phyloP scores from a whole-genome alignment of 2,329 filamentous ascomycete species.

The Phialocephala sp. region DNA sequence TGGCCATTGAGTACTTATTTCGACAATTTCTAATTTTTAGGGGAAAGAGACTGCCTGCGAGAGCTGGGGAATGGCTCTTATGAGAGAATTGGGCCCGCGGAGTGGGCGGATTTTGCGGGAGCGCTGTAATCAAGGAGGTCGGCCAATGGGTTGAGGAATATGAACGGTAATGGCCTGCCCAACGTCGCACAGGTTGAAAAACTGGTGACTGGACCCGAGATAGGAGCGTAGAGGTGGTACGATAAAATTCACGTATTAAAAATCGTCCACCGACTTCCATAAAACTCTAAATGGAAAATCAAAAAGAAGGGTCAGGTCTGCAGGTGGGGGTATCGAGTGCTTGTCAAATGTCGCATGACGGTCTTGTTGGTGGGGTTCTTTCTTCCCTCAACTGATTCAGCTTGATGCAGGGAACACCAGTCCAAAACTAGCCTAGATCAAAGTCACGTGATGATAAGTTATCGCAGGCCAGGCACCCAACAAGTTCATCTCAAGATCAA shows the following conservation, averaged over 20 bases:
- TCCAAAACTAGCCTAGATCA: not conserved
- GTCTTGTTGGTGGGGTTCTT: slow-evolving; percentile 6
- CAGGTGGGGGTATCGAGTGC: not conserved
- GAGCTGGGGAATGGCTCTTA: not conserved
- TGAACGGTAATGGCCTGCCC: not conserved
- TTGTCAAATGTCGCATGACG: not conserved
- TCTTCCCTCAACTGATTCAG: not conserved
- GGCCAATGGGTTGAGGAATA: not conserved
- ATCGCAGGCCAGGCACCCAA: not conserved
- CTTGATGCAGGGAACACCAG: not conserved
- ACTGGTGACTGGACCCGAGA: not conserved
- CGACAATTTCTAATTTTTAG: not conserved
- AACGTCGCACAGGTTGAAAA: not conserved
- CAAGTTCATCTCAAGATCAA: not conserved
- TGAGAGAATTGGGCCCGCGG: not conserved
- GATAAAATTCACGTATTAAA: not conserved
- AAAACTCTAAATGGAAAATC: not conserved
- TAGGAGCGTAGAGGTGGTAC: not conserved
- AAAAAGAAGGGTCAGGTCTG: not conserved
- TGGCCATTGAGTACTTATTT: slow-evolving; percentile 28
- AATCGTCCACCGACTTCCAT: slow-evolving; percentile 2
- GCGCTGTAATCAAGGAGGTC: not conserved
- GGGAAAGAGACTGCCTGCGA: not conserved
- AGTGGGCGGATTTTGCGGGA: slow-evolving; percentile 8
- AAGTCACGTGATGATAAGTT: not conserved